A percentile compares a stretch with the other conserved stretches of the same genome.
phyloP scores from a whole-genome alignment of 805 yeast genomes.

The Ogataea kodamae region DNA sequence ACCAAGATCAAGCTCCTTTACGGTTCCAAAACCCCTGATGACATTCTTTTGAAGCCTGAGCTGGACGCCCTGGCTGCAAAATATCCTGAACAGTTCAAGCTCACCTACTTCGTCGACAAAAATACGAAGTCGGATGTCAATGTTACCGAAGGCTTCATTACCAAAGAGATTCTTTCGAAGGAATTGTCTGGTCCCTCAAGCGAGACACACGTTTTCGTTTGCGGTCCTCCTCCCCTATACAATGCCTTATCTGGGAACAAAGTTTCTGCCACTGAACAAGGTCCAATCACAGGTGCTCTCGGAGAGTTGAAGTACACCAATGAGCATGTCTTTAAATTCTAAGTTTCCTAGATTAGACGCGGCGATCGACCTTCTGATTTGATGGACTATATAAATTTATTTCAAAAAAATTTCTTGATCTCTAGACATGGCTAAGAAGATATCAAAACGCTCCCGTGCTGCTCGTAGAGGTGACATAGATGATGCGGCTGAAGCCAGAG shows the following conservation, averaged over 20 bases:
- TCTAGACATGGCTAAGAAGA: conserved; percentile 30
- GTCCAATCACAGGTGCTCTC: conserved; percentile 85
- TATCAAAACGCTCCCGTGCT: conserved; percentile 71
- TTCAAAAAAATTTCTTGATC: conserved; percentile 1
- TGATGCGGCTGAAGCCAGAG: conserved; percentile 38
- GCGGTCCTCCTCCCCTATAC: conserved; percentile 95
- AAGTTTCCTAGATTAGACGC: conserved; percentile 17
- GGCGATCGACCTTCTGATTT: conserved; percentile 4
- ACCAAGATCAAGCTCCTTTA: conserved; percentile 82
- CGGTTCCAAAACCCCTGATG: conserved; percentile 75
- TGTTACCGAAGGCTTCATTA: conserved; percentile 71
- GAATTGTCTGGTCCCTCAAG: conserved; percentile 61
- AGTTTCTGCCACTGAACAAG: conserved; percentile 86
- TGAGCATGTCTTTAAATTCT: conserved; percentile 88
- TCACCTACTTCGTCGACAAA: conserved; percentile 78
- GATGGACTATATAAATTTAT: neutral
- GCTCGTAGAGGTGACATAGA: conserved; percentile 65
- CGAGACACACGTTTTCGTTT: conserved; percentile 74
- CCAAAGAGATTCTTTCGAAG: conserved; percentile 64
- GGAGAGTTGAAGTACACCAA: conserved; percentile 84
- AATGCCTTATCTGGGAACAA: conserved; percentile 83
- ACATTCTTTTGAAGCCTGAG: conserved; percentile 75
- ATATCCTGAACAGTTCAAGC: conserved; percentile 73
- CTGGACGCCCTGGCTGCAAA: conserved; percentile 63
- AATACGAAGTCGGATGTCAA: conserved; percentile 41